phyloP scores from a whole-genome alignment of 441 rosid species.

The Pelargonium australe region DNA sequence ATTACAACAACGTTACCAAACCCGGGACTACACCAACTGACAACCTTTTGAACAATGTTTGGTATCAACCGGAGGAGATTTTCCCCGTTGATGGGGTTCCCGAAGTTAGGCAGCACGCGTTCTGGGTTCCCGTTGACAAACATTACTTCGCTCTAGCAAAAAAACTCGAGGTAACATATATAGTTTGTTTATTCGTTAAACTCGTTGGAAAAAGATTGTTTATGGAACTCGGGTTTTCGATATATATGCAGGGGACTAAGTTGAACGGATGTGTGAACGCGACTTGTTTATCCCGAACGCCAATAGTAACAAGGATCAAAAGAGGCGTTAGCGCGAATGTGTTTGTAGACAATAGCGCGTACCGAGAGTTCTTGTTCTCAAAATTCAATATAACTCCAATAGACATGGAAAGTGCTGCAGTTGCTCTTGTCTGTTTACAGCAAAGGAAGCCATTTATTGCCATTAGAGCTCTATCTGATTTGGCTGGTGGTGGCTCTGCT shows the following conservation, averaged over 20 bases:
- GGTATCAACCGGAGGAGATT: constrained; percentile 76
- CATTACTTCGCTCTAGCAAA: constrained; percentile 36
- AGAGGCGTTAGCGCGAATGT: constrained; percentile 46
- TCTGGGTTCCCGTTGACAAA: constrained; percentile 53
- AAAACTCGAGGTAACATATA: constrained; percentile 29
- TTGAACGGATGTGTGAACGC: constrained; percentile 46
- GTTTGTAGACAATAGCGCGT: constrained; percentile 49
- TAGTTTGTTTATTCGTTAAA: not conserved
- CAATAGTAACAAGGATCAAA: constrained; percentile 37
- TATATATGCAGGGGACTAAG: constrained; percentile 29
- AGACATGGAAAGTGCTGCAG: constrained; percentile 69
- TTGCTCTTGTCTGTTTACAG: constrained; percentile 46
- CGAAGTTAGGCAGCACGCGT: constrained; percentile 47
- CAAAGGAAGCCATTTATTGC: constrained; percentile 45
- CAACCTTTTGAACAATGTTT: constrained; percentile 48
- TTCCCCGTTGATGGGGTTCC: constrained; percentile 53
- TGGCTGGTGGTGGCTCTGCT: constrained; percentile 59
- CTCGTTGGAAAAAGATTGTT: not conserved
- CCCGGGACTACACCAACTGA: constrained; percentile 11
- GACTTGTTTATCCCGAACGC: constrained; percentile 55
- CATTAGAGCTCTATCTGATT: constrained; percentile 55
- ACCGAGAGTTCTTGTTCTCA: constrained; percentile 39
- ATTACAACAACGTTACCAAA: constrained; percentile 18
- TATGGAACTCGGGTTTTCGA: not conserved
- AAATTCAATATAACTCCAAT: constrained; percentile 56